A percentile compares a stretch with the other conserved stretches of the same genome.
phyloP scores from a whole-genome alignment of 164 flowering plant genomes.

The Chloranthus sessilifolius region DNA sequence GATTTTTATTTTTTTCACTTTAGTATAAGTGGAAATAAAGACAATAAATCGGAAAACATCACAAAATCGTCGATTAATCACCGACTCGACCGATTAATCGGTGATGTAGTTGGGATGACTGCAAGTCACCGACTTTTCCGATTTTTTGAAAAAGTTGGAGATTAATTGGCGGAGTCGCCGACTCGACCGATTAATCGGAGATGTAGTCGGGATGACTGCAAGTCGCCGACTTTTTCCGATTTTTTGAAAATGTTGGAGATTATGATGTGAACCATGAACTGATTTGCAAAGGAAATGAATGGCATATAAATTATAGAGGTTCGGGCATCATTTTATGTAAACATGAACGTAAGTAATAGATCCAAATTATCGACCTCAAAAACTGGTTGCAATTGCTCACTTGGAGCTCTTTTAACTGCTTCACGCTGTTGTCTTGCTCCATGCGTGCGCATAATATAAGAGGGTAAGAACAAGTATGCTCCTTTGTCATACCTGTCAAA shows the following conservation, averaged over 20 bases:
- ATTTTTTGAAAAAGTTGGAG: no score
- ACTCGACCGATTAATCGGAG: no score
- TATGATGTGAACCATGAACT: neutral
- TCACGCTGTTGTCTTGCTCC: conserved; percentile 88
- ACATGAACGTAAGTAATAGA: neutral
- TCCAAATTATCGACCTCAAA: conserved; percentile 54
- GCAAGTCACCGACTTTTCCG: no score
- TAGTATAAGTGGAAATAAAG: no score
- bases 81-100: no score
- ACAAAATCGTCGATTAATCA: no score
- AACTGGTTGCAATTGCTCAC: conserved; percentile 49
- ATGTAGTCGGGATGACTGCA: no score
- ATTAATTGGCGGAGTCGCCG: neutral
- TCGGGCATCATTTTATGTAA: neutral
- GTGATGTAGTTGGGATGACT: no score
- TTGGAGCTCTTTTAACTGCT: conserved; percentile 55
- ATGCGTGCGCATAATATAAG: conserved; percentile 91
- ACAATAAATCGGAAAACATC: no score
- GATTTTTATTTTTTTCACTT: no score
- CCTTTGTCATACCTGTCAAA: conserved; percentile 82
- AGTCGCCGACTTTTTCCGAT: no score
- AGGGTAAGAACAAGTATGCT: conserved; percentile 79
- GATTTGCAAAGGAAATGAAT: neutral
- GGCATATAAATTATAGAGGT: neutral
- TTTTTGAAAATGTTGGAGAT: neutral